Evolutionary conservation across 371 early-diverging fungal genomes (phyloP).

Genomic region (Capillidium heterosporum): DNA sequence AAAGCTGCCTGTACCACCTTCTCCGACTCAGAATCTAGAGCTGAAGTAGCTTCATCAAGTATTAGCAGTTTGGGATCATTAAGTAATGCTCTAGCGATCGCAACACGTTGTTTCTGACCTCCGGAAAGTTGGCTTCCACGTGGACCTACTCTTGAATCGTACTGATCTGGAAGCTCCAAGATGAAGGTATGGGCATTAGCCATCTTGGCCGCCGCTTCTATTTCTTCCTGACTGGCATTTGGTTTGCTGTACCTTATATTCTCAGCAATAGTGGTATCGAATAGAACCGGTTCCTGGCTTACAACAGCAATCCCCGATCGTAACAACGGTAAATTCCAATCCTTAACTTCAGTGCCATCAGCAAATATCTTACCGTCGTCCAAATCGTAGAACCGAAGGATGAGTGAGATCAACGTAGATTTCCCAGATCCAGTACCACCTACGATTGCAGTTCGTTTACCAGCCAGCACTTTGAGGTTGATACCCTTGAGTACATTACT

Average conservation of each 20-base stretch:
- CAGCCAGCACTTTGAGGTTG: constrained; percentile 38
- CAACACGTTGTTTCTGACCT: constrained; percentile 54
- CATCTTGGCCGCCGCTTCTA: constrained; percentile 33
- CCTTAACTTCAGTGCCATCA: constrained; percentile 47
- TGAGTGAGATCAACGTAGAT: constrained; percentile 41
- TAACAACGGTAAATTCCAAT: constrained; percentile 14
- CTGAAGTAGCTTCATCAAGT: constrained; percentile 94
- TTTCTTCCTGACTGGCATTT: constrained; percentile 25
- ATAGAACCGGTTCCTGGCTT: constrained; percentile 74
- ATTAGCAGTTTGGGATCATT: constrained; percentile 70
- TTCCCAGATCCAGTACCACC: constrained; percentile 38
- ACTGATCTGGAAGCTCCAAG: constrained; percentile 35
- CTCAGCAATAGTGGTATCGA: constrained; percentile 65
- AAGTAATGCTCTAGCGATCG: constrained; percentile 52
- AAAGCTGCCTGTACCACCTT: constrained; percentile 75
- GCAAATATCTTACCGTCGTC: constrained; percentile 32
- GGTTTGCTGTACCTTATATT: constrained; percentile 52
- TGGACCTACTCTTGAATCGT: constrained; percentile 60
- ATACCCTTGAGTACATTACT: constrained; percentile 55
- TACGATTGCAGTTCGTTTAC: constrained; percentile 28
- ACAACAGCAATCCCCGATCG: constrained; percentile 62
- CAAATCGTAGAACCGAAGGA: constrained; percentile 52
- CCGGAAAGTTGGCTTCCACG: constrained; percentile 50
- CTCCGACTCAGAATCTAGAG: constrained; percentile 81
- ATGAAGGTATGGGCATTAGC: constrained; percentile 69